These are phyloP conservation scores for Ophiostoma australiae DNA, from an alignment of 2,329 filamentous ascomycete genomes.

Conservation along the genomic window DNA sequence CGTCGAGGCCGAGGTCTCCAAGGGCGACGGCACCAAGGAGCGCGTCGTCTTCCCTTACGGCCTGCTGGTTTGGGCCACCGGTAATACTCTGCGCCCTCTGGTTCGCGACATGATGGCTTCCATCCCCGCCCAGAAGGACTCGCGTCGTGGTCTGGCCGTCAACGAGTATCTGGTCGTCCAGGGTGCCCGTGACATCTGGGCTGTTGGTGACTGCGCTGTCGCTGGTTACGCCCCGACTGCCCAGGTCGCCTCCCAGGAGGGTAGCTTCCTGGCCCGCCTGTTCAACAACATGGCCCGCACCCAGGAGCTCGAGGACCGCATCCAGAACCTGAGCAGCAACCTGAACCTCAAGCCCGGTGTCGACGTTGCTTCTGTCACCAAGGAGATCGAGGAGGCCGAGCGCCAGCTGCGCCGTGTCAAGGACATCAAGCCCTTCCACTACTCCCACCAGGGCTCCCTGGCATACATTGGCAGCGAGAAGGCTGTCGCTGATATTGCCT, in stretches of 20 bases:
- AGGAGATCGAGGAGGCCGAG: constrained; percentile 80
- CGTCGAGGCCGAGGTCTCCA: constrained; percentile 82
- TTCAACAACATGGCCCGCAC: constrained; percentile 99
- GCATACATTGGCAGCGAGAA: constrained; percentile 97
- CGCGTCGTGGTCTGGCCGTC: constrained; percentile 86
- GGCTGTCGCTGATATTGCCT: constrained; percentile 94
- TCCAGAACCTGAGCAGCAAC: constrained; percentile 61
- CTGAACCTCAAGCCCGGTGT: constrained; percentile 58
- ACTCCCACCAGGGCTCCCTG: constrained; percentile 93
- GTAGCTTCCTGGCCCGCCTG: constrained; percentile 85
- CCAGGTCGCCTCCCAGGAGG: constrained; percentile 94
- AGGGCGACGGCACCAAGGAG: constrained; percentile 79
- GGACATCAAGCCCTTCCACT: constrained; percentile 95
- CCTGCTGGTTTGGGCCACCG: constrained; percentile 95
- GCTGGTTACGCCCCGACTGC: constrained; percentile 97
- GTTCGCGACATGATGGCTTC: constrained; percentile 87
- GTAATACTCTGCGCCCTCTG: constrained; percentile 85
- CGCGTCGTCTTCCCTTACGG: constrained; percentile 83
- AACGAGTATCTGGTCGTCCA: constrained; percentile 99
- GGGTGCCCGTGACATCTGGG: constrained; percentile 95
- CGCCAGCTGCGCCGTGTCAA: constrained; percentile 83
- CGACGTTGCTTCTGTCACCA: constrained; percentile 62
- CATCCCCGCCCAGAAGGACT: constrained; percentile 92
- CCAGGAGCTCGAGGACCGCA: constrained; percentile 70
- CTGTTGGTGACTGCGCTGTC: constrained; percentile 92